Conservation (phyloP, 352 stramenopile genomes). For the Pythium oligandrum region DNA sequence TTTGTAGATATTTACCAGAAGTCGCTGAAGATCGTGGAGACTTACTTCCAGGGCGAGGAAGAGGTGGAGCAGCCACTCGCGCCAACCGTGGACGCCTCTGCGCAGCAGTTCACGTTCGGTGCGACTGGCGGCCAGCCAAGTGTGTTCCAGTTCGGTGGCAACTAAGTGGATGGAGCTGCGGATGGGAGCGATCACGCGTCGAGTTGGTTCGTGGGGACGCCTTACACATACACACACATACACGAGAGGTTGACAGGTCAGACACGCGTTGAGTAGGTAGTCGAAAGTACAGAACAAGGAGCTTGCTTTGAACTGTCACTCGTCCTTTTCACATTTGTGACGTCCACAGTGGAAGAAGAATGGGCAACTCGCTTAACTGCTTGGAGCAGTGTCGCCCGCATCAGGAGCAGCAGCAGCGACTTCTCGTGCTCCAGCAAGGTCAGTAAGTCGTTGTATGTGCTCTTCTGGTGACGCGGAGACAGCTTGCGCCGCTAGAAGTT, state of each 20-base stretch:
- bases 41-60: conserved; percentile 97
- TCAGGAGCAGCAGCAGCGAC: conserved; percentile 54
- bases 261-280: too few relatives aligned
- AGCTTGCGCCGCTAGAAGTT: too few relatives aligned
- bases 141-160: conserved; percentile 81
- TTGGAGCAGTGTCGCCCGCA: conserved; percentile 67
- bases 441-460: not conserved
- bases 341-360: conserved; percentile 3
- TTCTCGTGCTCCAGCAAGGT: conserved; percentile 77
- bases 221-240: too few relatives aligned
- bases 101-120: conserved; percentile 81
- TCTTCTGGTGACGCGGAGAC: too few relatives aligned
- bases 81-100: conserved; percentile 60
- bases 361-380: conserved; percentile 83
- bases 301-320: too few relatives aligned
- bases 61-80: conserved; percentile 90
- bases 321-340: too few relatives aligned
- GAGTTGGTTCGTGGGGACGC: too few relatives aligned
- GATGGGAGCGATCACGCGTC: too few relatives aligned
- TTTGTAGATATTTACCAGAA: conserved; percentile 86
- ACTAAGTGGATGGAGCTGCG: conserved; percentile 26
- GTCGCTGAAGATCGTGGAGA: conserved; percentile 96
- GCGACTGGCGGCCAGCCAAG: conserved; percentile 54
- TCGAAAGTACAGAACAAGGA: too few relatives aligned
- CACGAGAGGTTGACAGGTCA: too few relatives aligned